These are phyloP conservation scores for Aspergillus quadrilineatus DNA, from an alignment of 2,329 filamentous ascomycete genomes.

Conservation along the genomic window DNA sequence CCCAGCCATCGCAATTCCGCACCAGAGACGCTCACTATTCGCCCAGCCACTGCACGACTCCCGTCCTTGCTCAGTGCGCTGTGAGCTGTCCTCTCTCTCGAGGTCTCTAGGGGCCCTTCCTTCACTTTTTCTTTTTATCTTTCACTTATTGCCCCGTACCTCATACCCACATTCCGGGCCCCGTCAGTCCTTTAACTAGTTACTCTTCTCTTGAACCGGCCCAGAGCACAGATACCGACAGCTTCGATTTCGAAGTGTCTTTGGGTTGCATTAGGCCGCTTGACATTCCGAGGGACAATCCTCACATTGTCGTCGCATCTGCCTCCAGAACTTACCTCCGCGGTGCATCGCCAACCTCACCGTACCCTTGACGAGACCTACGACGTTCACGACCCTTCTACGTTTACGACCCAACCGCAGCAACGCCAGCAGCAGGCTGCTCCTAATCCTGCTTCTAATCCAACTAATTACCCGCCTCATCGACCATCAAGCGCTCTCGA, in stretches of 20 bases:
- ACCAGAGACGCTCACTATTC: conserved; percentile 19
- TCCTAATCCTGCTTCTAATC: conserved; percentile 41
- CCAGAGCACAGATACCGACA: conserved; percentile 12
- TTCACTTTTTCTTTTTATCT: conserved; percentile 13
- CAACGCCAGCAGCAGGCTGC: conserved; percentile 50
- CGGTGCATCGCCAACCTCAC: conserved; percentile 46
- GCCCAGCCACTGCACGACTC: conserved; percentile 33
- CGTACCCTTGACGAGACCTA: conserved; percentile 53
- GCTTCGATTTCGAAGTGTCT: conserved; percentile 8
- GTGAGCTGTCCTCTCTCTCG: conserved; percentile 14
- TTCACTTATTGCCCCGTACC: background rate
- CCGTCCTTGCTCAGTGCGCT: conserved; percentile 13
- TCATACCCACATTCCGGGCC: conserved; percentile 29
- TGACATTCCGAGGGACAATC: conserved; percentile 17
- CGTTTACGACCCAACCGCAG: conserved; percentile 43
- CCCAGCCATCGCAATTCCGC: conserved; percentile 45
- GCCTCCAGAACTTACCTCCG: conserved; percentile 28
- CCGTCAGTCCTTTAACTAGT: conserved; percentile 13
- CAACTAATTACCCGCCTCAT: conserved; percentile 38
- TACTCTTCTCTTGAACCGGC: conserved; percentile 9
- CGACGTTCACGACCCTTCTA: conserved; percentile 53
- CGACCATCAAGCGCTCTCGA: conserved; percentile 55
- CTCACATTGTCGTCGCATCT: conserved; percentile 36
- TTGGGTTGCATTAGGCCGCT: conserved; percentile 13
- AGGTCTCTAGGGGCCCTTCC: conserved; percentile 12